Evolutionary conservation across 495 filamentous ascomycete genomes (phyloP).

Genomic region (Annulohypoxylon stygium): DNA sequence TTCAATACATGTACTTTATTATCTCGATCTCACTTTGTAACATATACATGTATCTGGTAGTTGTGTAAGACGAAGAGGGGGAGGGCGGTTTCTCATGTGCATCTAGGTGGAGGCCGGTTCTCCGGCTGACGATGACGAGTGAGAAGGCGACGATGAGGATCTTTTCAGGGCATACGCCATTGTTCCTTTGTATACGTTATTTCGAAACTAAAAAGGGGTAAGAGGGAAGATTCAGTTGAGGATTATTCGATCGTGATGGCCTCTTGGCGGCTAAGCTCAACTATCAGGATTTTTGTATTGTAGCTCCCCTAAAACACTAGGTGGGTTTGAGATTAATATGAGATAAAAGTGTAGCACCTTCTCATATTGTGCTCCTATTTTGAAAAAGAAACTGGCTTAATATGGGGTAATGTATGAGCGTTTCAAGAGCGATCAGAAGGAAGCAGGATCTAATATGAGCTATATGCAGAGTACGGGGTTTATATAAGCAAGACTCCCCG

Average conservation of each 20-base stretch:
- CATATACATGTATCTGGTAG: background rate
- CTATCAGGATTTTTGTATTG: background rate
- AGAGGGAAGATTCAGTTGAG: background rate
- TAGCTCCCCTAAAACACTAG: background rate
- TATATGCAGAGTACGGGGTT: background rate
- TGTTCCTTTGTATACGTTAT: background rate
- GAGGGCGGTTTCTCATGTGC: background rate
- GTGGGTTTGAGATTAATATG: background rate
- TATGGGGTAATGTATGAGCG: background rate
- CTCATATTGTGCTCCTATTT: background rate
- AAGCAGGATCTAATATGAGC: background rate
- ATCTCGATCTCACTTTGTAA: background rate
- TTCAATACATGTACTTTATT: background rate
- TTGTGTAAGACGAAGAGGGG: too few species aligned
- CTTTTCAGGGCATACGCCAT: background rate
- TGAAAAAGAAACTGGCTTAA: background rate
- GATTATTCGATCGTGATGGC: background rate
- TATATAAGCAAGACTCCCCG: conserved; percentile 2
- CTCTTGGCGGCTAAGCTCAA: background rate
- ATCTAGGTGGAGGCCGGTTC: background rate
- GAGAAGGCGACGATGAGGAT: conserved; percentile 1
- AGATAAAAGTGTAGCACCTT: background rate
- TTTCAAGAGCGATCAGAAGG: background rate
- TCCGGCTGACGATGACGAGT: conserved; percentile 11
- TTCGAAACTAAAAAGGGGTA: background rate